Conservation (phyloP, 164 flowering plant genomes). For the Vitis labrusca region DNA sequence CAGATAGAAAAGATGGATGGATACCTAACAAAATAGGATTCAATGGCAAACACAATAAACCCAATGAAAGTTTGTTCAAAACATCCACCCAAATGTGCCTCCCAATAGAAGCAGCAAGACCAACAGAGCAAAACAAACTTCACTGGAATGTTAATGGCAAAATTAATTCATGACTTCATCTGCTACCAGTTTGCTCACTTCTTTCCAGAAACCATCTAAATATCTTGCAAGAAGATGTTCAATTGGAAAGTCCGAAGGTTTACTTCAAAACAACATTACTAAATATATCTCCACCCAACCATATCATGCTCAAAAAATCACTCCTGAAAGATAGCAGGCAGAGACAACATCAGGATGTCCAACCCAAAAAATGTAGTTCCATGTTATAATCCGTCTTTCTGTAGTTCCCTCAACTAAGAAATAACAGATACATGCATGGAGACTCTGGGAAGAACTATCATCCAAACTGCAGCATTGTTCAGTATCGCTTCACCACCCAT, state of each 20-base stretch:
- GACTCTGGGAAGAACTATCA: neutral
- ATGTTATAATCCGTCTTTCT: neutral
- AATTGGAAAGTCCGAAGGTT: neutral
- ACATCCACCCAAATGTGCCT: conserved; percentile 2
- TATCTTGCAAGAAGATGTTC: neutral
- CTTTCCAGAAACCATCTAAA: neutral
- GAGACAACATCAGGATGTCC: neutral
- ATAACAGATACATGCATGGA: neutral
- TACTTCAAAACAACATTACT: neutral
- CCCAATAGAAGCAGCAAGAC: neutral
- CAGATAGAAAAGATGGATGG: neutral
- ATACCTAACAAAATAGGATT: conserved; percentile 1
- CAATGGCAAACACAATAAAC: conserved; percentile 1
- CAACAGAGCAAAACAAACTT: neutral
- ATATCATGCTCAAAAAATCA: neutral
- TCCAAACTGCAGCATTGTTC: conserved; percentile 4
- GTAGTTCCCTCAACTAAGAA: neutral
- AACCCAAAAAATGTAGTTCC: neutral
- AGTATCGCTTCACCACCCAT: neutral
- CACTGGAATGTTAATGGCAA: neutral
- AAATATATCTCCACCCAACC: neutral
- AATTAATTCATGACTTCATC: neutral
- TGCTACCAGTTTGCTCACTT: neutral
- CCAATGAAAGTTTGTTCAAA: conserved; percentile 3
- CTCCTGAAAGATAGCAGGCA: neutral